phyloP scores from a whole-genome alignment of 805 yeast genomes.

The Kluyveromyces dobzhanskii region DNA sequence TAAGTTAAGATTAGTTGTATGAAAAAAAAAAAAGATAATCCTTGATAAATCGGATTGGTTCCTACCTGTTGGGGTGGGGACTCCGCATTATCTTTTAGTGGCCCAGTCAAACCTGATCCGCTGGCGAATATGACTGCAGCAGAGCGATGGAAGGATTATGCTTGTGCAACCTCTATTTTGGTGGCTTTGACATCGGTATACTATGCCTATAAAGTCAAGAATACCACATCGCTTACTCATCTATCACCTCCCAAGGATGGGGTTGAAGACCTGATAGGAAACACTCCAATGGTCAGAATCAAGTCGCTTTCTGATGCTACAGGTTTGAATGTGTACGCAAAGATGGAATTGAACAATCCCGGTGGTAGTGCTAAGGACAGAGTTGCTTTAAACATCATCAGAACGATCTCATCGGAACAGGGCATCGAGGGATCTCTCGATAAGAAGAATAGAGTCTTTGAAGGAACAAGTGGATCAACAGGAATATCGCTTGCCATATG shows the following conservation, averaged over 20 bases:
- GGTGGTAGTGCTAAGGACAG: conserved; percentile 96
- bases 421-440: conserved; percentile 38
- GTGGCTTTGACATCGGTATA: conserved; percentile 5
- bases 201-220: neutral
- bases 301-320: conserved; percentile 62
- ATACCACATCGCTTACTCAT: conserved; percentile 2
- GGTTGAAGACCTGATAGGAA: conserved; percentile 74
- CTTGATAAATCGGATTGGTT: too few species aligned
- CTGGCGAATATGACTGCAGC: neutral
- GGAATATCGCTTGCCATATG: conserved; percentile 90
- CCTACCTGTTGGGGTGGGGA: too few species aligned
- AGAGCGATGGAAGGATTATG: conserved; percentile 2
- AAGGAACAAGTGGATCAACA: conserved; percentile 95
- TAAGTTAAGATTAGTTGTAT: too few species aligned
- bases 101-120: too few species aligned
- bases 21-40: too few species aligned
- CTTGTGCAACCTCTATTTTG: neutral
- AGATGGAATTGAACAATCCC: conserved; percentile 77
- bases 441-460: conserved; percentile 51
- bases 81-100: too few species aligned
- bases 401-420: conserved; percentile 25
- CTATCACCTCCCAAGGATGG: conserved; percentile 38
- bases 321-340: conserved; percentile 80
- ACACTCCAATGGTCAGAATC: conserved; percentile 76
- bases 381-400: conserved; percentile 79